Percentiles rank a stretch among this genome's conserved stretches.
phyloP scores from a whole-genome alignment of 805 yeast genomes.

The Phaffomyces antillensis region DNA sequence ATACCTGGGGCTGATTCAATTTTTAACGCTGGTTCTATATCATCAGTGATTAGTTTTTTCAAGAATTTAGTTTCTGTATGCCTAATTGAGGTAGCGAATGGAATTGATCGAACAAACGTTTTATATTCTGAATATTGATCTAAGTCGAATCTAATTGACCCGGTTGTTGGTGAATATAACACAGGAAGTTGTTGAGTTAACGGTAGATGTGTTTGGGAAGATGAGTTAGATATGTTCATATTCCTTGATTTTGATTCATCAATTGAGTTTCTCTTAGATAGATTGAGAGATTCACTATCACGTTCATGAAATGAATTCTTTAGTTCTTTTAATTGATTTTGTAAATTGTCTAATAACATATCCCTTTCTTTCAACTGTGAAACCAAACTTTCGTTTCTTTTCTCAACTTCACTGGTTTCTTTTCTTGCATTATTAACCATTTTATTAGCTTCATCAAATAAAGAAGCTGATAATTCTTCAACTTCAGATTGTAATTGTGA shows the following conservation, averaged over 20 bases:
- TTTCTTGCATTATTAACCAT: slow-evolving; percentile 78
- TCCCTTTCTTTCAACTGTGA: slow-evolving; percentile 64
- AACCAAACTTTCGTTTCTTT: slow-evolving; percentile 48
- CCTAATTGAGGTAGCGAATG: slow-evolving; percentile 27
- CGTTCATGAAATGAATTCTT: slow-evolving; percentile 52
- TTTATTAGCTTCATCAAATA: slow-evolving; percentile 77
- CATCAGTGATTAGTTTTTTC: slow-evolving; percentile 62
- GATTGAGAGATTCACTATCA: slow-evolving; percentile 22
- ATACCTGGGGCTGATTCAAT: slow-evolving; percentile 59
- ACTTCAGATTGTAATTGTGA: slow-evolving; percentile 61
- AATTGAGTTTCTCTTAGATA: slow-evolving; percentile 11
- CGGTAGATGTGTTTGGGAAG: neutral
- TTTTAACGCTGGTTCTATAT: slow-evolving; percentile 66
- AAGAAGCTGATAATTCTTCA: slow-evolving; percentile 68
- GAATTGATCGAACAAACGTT: slow-evolving; percentile 30
- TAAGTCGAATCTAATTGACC: slow-evolving; percentile 36
- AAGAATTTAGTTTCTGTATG: slow-evolving; percentile 45
- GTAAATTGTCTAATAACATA: slow-evolving; percentile 52
- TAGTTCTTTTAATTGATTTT: slow-evolving; percentile 59
- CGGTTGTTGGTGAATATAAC: slow-evolving; percentile 34
- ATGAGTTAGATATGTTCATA: neutral
- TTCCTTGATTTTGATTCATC: slow-evolving; percentile 3
- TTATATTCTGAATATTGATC: slow-evolving; percentile 31
- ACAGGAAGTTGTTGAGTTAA: slow-evolving; percentile 21
- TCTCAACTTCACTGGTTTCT: slow-evolving; percentile 52